These are phyloP conservation scores for Daedaleopsis nitida DNA, from an alignment of 768 basidiomycete genomes.

Conservation along the genomic window DNA sequence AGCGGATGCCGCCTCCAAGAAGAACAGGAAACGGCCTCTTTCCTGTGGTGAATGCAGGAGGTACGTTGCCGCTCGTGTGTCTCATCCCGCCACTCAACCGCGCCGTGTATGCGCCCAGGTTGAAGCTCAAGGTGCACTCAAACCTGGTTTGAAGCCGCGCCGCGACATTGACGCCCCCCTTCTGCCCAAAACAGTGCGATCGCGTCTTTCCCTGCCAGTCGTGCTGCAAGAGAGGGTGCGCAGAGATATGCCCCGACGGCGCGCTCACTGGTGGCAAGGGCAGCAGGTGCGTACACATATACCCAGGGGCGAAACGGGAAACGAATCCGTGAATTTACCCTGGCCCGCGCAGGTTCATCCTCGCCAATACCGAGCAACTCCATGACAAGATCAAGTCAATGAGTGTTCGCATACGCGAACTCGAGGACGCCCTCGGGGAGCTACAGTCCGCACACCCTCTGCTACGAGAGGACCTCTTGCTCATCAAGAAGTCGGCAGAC, in stretches of 20 bases:
- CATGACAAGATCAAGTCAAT: slow-evolving; percentile 70
- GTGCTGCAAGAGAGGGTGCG: slow-evolving; percentile 41
- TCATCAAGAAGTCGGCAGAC: slow-evolving; percentile 67
- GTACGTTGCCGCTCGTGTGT: slow-evolving; percentile 32
- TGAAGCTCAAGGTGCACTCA: slow-evolving; percentile 62
- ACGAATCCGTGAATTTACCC: background rate
- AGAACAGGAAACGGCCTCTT: slow-evolving; percentile 44
- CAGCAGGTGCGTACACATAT: slow-evolving; percentile 50
- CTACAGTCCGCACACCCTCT: slow-evolving; percentile 55
- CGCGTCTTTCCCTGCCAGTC: slow-evolving; percentile 63
- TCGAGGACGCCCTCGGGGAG: slow-evolving; percentile 64
- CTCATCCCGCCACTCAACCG: slow-evolving; percentile 3
- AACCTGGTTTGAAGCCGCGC: slow-evolving; percentile 25
- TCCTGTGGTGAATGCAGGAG: slow-evolving; percentile 74
- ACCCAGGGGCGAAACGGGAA: background rate
- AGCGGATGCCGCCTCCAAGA: slow-evolving; percentile 30
- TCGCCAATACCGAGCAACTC: slow-evolving; percentile 71
- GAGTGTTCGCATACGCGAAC: slow-evolving; percentile 59
- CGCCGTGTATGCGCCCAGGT: slow-evolving; percentile 37
- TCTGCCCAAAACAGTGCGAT: slow-evolving; percentile 56
- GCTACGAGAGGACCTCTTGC: slow-evolving; percentile 55
- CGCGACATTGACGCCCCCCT: slow-evolving; percentile 52
- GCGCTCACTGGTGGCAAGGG: slow-evolving; percentile 74
- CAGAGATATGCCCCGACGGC: slow-evolving; percentile 36
- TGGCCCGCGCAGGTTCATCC: slow-evolving; percentile 52